Conservation (phyloP, 2,329 filamentous ascomycete species). For the Scopulariopsis brevicaulis region DNA sequence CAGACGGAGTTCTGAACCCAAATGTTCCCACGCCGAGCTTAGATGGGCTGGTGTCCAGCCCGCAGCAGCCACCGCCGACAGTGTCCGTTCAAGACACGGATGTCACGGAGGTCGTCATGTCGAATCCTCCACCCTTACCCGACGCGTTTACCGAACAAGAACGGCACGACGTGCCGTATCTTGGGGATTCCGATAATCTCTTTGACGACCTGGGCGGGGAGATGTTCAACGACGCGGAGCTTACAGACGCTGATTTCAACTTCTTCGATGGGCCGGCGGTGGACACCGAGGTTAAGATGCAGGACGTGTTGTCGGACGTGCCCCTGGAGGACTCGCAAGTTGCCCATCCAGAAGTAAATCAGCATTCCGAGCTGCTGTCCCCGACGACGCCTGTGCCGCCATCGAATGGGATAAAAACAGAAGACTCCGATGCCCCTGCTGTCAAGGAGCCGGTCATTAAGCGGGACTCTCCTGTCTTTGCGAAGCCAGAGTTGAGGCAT, state of each 20-base stretch:
- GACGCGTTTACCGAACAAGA: conserved; percentile 5
- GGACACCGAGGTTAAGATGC: conserved; percentile 23
- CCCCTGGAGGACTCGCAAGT: conserved; percentile 1
- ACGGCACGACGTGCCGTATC: conserved; percentile 23
- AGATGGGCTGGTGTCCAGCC: conserved; percentile 44
- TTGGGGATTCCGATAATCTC: conserved; percentile 43
- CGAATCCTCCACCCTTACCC: conserved; percentile 8
- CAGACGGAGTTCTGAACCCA: conserved; percentile 48
- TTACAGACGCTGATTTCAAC: conserved; percentile 77
- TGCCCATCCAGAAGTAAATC: conserved; percentile 2
- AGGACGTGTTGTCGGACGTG: conserved; percentile 13
- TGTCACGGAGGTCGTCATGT: conserved; percentile 11
- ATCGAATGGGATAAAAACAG: conserved; percentile 3
- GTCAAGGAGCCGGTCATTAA: conserved; percentile 1
- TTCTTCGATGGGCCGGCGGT: conserved; percentile 62
- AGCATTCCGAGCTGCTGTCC: conserved; percentile 1
- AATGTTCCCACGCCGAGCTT: conserved; percentile 43
- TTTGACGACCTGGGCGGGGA: conserved; percentile 61
- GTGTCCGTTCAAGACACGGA: conserved; percentile 21
- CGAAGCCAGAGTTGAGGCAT: conserved; percentile 49
- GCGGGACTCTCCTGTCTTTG: conserved; percentile 25
- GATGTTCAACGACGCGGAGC: conserved; percentile 58
- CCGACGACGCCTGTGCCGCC: conserved; percentile 5
- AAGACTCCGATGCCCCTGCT: not conserved
- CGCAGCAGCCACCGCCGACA: conserved; percentile 14